phyloP scores from a whole-genome alignment of 177 flowering plant genomes.

The Tripterygium wilfordii region DNA sequence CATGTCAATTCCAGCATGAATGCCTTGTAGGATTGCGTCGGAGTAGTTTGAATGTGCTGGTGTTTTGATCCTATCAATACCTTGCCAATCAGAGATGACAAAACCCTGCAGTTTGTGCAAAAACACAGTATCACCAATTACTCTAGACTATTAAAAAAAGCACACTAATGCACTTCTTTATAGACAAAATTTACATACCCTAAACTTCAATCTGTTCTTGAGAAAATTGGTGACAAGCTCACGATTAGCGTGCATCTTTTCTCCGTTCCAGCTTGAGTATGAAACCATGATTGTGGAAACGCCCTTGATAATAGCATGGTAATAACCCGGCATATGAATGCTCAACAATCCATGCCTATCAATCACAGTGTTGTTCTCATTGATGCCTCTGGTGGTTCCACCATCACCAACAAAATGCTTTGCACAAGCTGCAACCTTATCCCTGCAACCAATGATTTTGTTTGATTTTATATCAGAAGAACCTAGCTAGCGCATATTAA shows the following conservation, averaged over 20 bases:
- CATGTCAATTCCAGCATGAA: conserved; percentile 41
- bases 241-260: conserved; percentile 37
- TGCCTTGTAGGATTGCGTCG: conserved; percentile 20
- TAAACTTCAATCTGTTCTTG: conserved; percentile 33
- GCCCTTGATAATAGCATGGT: conserved; percentile 29
- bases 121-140: neutral
- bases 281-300: conserved; percentile 46
- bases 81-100: conserved; percentile 23
- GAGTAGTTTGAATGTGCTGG: conserved; percentile 29
- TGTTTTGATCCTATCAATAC: conserved; percentile 17
- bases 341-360: conserved; percentile 21
- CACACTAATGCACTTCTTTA: neutral
- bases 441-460: conserved; percentile 19
- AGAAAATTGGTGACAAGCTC: conserved; percentile 34
- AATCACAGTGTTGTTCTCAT: conserved; percentile 41
- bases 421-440: no score
- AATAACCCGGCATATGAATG: conserved; percentile 47
- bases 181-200: conserved; percentile 13
- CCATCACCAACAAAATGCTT: conserved; percentile 61
- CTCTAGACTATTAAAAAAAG: neutral
- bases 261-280: conserved; percentile 43
- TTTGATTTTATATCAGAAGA: neutral
- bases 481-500: neutral
- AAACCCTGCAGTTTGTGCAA: conserved; percentile 14
- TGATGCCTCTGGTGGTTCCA: conserved; percentile 45